Base-by-base conservation (phyloP, 108 stramenopile species). In the Stephanodiscus triporus region DNA sequence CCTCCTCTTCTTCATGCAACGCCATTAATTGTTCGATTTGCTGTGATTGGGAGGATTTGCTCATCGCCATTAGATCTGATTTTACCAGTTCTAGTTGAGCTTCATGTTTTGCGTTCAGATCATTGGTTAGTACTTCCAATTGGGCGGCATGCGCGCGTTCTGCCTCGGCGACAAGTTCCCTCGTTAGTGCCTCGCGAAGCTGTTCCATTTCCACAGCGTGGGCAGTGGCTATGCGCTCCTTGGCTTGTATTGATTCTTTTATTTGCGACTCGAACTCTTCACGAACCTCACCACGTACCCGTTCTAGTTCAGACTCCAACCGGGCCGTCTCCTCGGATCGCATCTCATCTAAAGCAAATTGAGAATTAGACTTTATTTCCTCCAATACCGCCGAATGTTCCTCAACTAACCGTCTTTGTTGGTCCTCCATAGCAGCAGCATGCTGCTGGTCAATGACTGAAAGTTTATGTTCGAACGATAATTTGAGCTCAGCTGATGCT, bases 251-350 rank as follows among this genome's bases (percentile, higher is more conserved):
- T 30, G 56, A 9, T 57, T 27, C 56, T 20, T 66, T 42, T 57
- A 32, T 49, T 36, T 66, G 34, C 19, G 57, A 37, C 45, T 69
- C 40, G 37, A 70, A n/a, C 53, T 80, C 60, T 8, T 71, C 63
- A 36, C 59, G 54, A 17, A 64, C 68, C 51, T 82, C 77, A 20
- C 43, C 78, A 13, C 79, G 67, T 19, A 80, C 63, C 32, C 55
- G 53, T 37, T 70, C 76, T 37, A 69, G 20, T 62, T 77, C 68
- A 13, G 19, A 42, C 29, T 36, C 47, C 68, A 56, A 69, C 66
- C 27, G 63, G 9, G 68, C 55, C 37, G 61, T 37, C 68, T 77
- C 76, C 17, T 65, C 63, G 2, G 54, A 48, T 27, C 67, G 68
- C 40, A 77, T 27, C 24, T 65, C 54, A 22, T 70, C 68, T 16